Conservation (phyloP, 2,329 filamentous ascomycete genomes). For the Pseudogymnoascus sp. region DNA sequence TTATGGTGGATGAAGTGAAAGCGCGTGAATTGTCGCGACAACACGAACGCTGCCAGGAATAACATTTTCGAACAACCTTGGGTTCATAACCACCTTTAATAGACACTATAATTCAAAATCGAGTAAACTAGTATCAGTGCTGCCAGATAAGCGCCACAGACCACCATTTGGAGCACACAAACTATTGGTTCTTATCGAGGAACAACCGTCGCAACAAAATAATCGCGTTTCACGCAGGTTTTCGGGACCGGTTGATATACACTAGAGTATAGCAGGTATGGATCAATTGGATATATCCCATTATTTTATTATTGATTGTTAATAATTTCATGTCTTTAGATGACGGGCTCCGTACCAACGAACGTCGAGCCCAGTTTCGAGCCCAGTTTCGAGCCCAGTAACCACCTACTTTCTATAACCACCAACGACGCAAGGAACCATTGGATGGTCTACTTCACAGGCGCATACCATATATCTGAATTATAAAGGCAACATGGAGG, state of each 20-base stretch:
- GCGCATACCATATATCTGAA: not conserved
- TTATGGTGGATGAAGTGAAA: not conserved
- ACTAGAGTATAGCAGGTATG: not conserved
- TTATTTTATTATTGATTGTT: not conserved
- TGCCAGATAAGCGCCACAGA: not conserved
- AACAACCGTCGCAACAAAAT: not conserved
- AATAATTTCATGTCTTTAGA: not conserved
- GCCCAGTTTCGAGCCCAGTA: not conserved
- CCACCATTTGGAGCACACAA: not conserved
- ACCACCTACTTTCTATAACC: not conserved
- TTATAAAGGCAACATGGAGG: slow-evolving; percentile 15
- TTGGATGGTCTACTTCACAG: not conserved
- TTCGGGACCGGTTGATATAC: not conserved
- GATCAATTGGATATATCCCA: not conserved
- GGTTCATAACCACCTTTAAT: not conserved
- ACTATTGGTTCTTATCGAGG: not conserved
- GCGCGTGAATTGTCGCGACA: not conserved
- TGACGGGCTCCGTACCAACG: not conserved
- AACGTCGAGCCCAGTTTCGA: not conserved
- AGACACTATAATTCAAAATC: not conserved
- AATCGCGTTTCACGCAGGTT: not conserved
- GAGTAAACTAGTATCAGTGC: not conserved
- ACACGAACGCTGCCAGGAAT: not conserved
- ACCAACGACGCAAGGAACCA: not conserved
- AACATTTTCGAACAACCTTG: not conserved